Evolutionary conservation across 2,329 filamentous ascomycete genomes (phyloP), one percentile per base, ranked within the genome.

Genomic region (Cordyceps cicadae): DNA sequence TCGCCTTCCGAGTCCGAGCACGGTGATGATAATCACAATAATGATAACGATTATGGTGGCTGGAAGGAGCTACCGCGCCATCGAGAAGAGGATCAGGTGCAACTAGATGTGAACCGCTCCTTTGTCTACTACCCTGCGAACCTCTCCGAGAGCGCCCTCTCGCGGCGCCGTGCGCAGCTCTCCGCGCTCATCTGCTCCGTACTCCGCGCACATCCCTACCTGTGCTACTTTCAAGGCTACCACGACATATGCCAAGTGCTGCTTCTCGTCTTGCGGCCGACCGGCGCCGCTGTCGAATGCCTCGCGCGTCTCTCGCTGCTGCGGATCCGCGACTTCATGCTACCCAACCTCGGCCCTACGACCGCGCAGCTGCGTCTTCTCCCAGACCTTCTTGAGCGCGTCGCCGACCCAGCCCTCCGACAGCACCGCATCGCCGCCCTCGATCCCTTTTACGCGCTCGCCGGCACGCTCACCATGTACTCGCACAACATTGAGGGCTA

Each of bases 201-300:
- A 15, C 82, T 99, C 51, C 87, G 95, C 58, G 83, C 83, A 39
- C 82, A 95, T 68, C 91, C 92, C 17, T 87, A 87, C 71, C 84
- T 99, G 41, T 91, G 87, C 77, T 99, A 99, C 76, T 99, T 99
- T 74, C 94, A 99, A 77, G 94, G 94, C 71, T 99, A 95, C 72
- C 94, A 99, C 74, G 94, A 99, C 76, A 97, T 99, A 69, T 94
- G 90, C 67, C 95, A 99, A 75, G 94, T 99, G 26, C 82, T 99
- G 62, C 83, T 97, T 46, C 82, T 99, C 15, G 92, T 97, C 12
- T 80, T 99, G 4, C 87, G 87, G 0, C 76, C 84, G 11, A 69
- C 79, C 29, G 24, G 71, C 79, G 14, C 15, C 59, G 87, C 89
- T 17, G 78, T 81, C 19, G 73, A 79, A 7, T 85, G 87, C 17